Conservation (phyloP, 2,329 filamentous ascomycete species). For the Didymella arachidicola region DNA sequence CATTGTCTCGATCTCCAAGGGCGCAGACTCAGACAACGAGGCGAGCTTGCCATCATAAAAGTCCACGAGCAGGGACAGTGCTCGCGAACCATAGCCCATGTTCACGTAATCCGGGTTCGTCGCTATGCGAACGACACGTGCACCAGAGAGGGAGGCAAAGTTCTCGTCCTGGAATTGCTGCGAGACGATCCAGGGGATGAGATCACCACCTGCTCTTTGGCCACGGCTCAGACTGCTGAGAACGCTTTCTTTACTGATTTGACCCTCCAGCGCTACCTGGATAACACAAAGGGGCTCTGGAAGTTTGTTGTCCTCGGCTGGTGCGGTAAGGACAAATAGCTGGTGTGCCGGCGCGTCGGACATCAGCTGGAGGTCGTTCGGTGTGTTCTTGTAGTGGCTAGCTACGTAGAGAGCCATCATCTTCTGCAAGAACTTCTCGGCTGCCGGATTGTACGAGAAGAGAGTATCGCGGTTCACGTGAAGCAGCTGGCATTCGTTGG, state of each 20-base stretch:
- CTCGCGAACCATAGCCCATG: conserved; percentile 94
- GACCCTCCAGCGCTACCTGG: conserved; percentile 91
- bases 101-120: conserved; percentile 91
- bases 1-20: conserved; percentile 66
- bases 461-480: conserved; percentile 96
- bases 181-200: conserved; percentile 97
- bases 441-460: conserved; percentile 97
- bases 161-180: conserved; percentile 98
- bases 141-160: conserved; percentile 91
- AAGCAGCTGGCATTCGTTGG: conserved; percentile 87
- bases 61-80: conserved; percentile 83
- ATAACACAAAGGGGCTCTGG: conserved; percentile 95
- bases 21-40: conserved; percentile 76
- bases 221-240: conserved; percentile 88
- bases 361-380: conserved; percentile 98
- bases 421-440: conserved; percentile 95
- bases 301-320: conserved; percentile 77
- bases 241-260: conserved; percentile 92
- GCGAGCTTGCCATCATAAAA: conserved; percentile 96
- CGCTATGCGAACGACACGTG: conserved; percentile 90
- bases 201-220: conserved; percentile 85
- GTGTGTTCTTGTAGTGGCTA: conserved; percentile 97
- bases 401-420: conserved; percentile 98
- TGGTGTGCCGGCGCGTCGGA: conserved; percentile 97
- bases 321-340: conserved; percentile 90